Evolutionary conservation across 2,329 filamentous ascomycete genomes (phyloP).

Genomic region (Didymella exigua): DNA sequence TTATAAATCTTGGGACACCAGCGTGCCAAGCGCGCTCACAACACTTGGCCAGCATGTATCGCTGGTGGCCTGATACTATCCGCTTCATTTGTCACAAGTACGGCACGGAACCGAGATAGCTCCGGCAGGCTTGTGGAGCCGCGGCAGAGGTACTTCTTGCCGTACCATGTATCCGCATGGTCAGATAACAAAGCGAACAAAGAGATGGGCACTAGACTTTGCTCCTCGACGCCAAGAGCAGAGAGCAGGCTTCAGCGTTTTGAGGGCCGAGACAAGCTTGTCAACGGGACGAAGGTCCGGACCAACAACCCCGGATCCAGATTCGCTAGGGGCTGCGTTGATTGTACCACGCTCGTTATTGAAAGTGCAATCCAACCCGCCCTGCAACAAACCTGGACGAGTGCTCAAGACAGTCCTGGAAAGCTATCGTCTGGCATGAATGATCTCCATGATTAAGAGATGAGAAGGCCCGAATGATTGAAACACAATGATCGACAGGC

Average conservation of each 20-base stretch:
- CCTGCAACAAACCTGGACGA: conserved; percentile 1
- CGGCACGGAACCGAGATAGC: background rate
- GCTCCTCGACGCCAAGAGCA: background rate
- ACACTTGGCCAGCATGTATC: background rate
- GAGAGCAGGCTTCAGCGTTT: background rate
- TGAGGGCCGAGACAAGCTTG: background rate
- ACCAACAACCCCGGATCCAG: background rate
- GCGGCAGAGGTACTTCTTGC: background rate
- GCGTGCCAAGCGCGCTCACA: background rate
- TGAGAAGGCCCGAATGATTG: conserved; percentile 1
- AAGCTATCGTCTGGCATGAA: background rate
- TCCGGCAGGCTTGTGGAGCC: conserved; percentile 5
- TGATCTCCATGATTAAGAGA: background rate
- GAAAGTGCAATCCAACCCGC: conserved; percentile 14
- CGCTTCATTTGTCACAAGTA: background rate
- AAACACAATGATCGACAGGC: conserved; percentile 12
- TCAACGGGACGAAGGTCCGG: conserved; percentile 6
- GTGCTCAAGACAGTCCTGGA: background rate
- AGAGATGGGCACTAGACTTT: background rate
- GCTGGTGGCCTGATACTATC: background rate
- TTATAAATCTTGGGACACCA: background rate
- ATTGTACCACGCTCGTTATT: conserved; percentile 11
- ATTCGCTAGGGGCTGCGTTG: conserved; percentile 7
- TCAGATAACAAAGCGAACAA: background rate
- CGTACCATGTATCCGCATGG: background rate